A percentile compares a stretch with the other conserved stretches of the same genome.
Evolutionary conservation across 2,329 filamentous ascomycete genomes (phyloP).

Genomic region (Monilinia polystroma): DNA sequence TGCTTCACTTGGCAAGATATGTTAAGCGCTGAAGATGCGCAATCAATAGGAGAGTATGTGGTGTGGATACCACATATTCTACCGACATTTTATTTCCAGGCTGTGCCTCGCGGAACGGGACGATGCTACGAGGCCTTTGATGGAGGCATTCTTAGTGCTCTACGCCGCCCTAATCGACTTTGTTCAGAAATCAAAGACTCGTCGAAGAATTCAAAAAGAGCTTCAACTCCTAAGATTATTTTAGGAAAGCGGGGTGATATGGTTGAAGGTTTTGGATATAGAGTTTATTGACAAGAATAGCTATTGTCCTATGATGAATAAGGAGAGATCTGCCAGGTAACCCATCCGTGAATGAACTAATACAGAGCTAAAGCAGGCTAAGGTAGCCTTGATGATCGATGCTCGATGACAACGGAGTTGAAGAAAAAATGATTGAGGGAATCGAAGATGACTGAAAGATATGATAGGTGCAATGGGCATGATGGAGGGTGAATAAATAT

Average conservation of each 20-base stretch:
- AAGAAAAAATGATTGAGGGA: not conserved
- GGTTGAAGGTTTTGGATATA: not conserved
- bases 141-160: constrained; percentile 6
- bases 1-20: constrained; percentile 5
- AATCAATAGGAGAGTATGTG: not conserved
- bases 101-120: constrained; percentile 23
- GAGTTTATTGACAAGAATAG: not conserved
- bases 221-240: not conserved
- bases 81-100: constrained; percentile 5
- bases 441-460: not conserved
- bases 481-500: not conserved
- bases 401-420: constrained; percentile 1
- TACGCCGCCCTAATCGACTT: constrained; percentile 1
- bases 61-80: not conserved
- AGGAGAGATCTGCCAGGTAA: not conserved
- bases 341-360: not conserved
- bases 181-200: not conserved
- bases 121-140: constrained; percentile 19
- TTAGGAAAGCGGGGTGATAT: not conserved
- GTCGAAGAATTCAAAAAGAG: not conserved
- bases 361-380: not conserved
- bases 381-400: not conserved
- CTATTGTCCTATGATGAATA: not conserved
- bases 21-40: constrained; percentile 17
- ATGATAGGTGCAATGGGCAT: not conserved